Base-by-base conservation (phyloP, 345 rosid species). In the Cardamine occulta region DNA sequence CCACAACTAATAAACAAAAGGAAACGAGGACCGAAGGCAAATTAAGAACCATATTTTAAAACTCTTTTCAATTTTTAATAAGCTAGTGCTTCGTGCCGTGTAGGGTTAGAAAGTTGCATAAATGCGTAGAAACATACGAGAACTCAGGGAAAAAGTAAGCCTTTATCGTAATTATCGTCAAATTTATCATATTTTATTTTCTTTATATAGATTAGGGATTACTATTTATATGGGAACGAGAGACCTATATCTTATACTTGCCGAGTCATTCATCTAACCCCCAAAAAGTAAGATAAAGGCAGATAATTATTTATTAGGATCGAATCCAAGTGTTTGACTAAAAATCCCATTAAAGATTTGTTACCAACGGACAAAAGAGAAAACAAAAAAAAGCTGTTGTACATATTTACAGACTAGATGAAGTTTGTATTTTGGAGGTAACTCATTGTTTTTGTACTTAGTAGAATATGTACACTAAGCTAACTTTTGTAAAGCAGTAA, bases 101-200 rank as follows among this genome's bases (percentile, higher is more conserved):
- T 75, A 68, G 74, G 68, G 63, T 60, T 75, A 68, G 63, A 68
- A 60, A 75, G 68, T 68, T 68, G 63, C 74, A 60, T 60, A 75
- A 66, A 75, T 75, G 79, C 73, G 79, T 58, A 66, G 34, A 74
- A 74, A 74, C 79, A 74, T 74, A 74, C 68, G 54, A 49, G 32
- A 75, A 49, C 60, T 37, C 67, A 6, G 45, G 78, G 7, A 15
- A 49, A 74, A 74, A 59, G 79, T 75, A 49, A 18, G 45, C 24
- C 73, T 75, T 75, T 75, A 67, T 75, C 79, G 79, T 74, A 51
- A 60, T 40, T 39, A 60, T 75, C 74, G 62, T 59, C 68, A 59
- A 66, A 32, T 40, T 29, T 32, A 57, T 66, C 40, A 32, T 58
- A 66, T 74, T 56, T 29, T 7, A 14, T 12, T 9, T 65, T 65